Evolutionary conservation across 2,329 filamentous ascomycete genomes (phyloP), one percentile per base, ranked within the genome.

Genomic region (Stagonosporopsis cucurbitacearum): DNA sequence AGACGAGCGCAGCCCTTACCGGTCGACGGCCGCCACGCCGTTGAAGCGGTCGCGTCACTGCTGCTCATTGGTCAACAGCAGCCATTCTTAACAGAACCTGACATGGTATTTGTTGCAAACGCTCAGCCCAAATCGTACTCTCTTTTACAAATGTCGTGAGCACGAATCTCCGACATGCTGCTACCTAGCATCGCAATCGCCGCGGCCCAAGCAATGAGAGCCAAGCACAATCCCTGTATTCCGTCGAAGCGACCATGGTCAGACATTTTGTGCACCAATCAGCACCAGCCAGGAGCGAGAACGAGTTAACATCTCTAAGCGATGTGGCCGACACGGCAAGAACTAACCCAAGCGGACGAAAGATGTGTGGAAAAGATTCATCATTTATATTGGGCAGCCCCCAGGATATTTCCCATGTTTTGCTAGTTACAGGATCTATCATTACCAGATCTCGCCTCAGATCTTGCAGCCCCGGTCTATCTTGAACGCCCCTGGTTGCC

Each of bases 251-350:
- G 47, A 47, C 37, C 4, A 26, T 28, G 41, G 53, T 51, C 48
- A 56, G 53, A 50, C 42, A 11, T 15, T 36, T n/a, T 26, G 47
- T 22, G 47, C 53, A 44, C 53, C 53, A 56, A 56, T 56, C 37
- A 56, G 23, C 36, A 39, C 17, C 42, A 30, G 53, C 30, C 51
- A 25, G 42, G 47, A 56, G 53, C 53, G 53, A 56, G 47, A 56
- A 56, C 53, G 53, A 56, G 47, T 33, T 33, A 36, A 26, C 35
- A 32, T 22, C 37, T 47, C 47, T 47, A 48, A 51, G 23, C 42
- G 47, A 56, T 35, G 39, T 37, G 47, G 52, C 36, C 43, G 43
- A 39, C 32, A 43, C 53, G 53, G 53, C 46, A 50, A 47, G 36
- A 20, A 28, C 42, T 45, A 55, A 25, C 6, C 20, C 28, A 51